Evolutionary conservation across 1,139 yeast genomes (phyloP).

Genomic region (Spathaspora jeffriesii): DNA sequence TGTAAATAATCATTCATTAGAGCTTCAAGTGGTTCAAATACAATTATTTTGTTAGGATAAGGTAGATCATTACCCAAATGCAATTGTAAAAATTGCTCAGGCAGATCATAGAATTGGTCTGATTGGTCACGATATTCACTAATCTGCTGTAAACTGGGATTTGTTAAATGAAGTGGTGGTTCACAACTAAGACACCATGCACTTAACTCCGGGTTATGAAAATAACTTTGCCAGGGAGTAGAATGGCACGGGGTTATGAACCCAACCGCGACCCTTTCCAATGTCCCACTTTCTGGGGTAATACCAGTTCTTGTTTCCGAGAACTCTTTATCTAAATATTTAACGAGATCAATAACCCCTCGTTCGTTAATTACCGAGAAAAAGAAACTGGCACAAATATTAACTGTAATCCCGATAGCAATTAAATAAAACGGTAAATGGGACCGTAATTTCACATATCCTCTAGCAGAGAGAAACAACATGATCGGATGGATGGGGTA

Average conservation of each 20-base stretch:
- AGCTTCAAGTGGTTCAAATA: slow-evolving; percentile 65
- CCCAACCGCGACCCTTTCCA: slow-evolving; percentile 42
- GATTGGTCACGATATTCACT: slow-evolving; percentile 76
- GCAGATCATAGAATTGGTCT: slow-evolving; percentile 76
- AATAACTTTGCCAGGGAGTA: slow-evolving; percentile 81
- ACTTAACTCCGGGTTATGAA: slow-evolving; percentile 56
- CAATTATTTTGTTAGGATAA: slow-evolving; percentile 54
- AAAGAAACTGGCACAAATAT: slow-evolving; percentile 48
- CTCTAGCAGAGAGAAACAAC: slow-evolving; percentile 13
- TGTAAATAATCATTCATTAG: slow-evolving; percentile 41
- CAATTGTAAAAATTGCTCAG: slow-evolving; percentile 45
- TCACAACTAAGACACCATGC: slow-evolving; percentile 88
- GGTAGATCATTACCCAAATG: slow-evolving; percentile 18
- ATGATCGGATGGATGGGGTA: slow-evolving; percentile 79
- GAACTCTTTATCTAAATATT: slow-evolving; percentile 31
- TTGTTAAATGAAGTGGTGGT: slow-evolving; percentile 66
- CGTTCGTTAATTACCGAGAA: slow-evolving; percentile 73
- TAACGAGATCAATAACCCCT: slow-evolving; percentile 75
- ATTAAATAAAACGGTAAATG: slow-evolving; percentile 1
- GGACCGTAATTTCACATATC: slow-evolving; percentile 8
- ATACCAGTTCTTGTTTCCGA: slow-evolving; percentile 32
- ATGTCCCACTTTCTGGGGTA: slow-evolving; percentile 25
- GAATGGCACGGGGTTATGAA: slow-evolving; percentile 96
- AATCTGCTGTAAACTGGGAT: slow-evolving; percentile 25
- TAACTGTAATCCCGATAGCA: slow-evolving; percentile 26